Evolutionary conservation across 192 early-diverging fungal genomes (phyloP).

Genomic region (Haplosporangium gracile): DNA sequence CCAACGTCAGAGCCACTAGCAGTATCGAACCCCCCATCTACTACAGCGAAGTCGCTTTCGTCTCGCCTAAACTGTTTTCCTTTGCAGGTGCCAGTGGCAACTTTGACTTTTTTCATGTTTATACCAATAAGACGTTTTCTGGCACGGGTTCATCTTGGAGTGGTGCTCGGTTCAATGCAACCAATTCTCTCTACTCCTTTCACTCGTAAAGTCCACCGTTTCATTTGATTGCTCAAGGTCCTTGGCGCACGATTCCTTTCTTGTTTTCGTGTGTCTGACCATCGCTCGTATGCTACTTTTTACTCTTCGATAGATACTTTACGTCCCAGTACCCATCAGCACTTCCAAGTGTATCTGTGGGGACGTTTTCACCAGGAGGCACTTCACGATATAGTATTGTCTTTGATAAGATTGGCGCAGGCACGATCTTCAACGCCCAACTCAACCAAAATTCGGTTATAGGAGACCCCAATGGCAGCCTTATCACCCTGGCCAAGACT

Average conservation of each 20-base stretch:
- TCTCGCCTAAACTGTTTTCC: conserved; percentile 31
- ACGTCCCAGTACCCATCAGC: conserved; percentile 12
- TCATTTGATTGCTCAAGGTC: neutral
- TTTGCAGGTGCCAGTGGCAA: conserved; percentile 15
- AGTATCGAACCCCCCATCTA: conserved; percentile 17
- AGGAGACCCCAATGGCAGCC: neutral
- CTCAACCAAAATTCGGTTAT: neutral
- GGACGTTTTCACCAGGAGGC: conserved; percentile 22
- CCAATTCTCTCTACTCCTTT: neutral
- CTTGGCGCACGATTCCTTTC: too few species aligned
- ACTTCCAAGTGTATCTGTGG: conserved; percentile 22
- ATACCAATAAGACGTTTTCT: conserved; percentile 7
- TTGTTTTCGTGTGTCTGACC: neutral
- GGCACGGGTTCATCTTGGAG: conserved; percentile 24
- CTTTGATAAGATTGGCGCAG: conserved; percentile 22
- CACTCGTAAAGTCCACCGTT: conserved; percentile 25
- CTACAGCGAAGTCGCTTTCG: conserved; percentile 3
- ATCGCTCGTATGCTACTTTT: neutral
- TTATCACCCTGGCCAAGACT: conserved; percentile 21
- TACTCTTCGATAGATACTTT: neutral
- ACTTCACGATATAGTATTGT: conserved; percentile 34
- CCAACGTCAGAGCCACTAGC: conserved; percentile 25
- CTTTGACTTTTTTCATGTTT: conserved; percentile 27
- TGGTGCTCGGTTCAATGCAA: conserved; percentile 26
- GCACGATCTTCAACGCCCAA: conserved; percentile 23